Base-by-base conservation (phyloP, 163 green algal species). In the Scenedesmus sp. region DNA sequence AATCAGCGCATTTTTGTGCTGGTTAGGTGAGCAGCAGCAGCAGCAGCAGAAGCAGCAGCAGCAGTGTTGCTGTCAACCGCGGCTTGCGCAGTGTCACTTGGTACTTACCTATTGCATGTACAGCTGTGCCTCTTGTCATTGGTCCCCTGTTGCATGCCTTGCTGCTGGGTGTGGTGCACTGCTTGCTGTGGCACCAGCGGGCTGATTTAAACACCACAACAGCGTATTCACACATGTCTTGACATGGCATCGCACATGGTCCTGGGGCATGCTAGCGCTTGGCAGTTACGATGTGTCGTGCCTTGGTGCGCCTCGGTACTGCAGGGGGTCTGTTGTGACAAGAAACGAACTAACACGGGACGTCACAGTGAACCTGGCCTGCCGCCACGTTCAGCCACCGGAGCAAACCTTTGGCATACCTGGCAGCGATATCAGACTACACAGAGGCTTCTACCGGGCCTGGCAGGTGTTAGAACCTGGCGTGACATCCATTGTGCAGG, bases 341-440 rank as follows among this genome's bases (percentile, higher is more conserved):
- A 76, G 65, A 24, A 10, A 76, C 65, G 65, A 37, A 76, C 65
- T 76, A 16, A 76, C 65, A 2, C 65, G 65, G 16, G 84, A 89
- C 84, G 12, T 89, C 1, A 81, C 61, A 24, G 82, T 89, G 40
- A 89, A 89, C 84, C 18, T 89, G 33, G 61, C 37, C 7, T 89
- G 84, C 42, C 37, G 40, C 12, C 84, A 89, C 24, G 35, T 37
- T 4, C 22, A 42, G 40, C 20, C 46, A 5, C 35, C 44, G 1
- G 59, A 22, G 15, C n/a, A 43, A 35, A 16, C n/a, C 22, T 81
- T 89, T 81, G 84, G 84, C 22, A 33, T 42, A 40, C 22, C 37
- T 5, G 42, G 61, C 61, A 46, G 37, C 12, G 35, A 81, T 26
- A 42, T 89, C 84, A 81, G 40, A 35, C 43, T 89, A 18, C 84